Conservation (phyloP, 768 basidiomycete species). For the Leucocoprinus birnbaumii region DNA sequence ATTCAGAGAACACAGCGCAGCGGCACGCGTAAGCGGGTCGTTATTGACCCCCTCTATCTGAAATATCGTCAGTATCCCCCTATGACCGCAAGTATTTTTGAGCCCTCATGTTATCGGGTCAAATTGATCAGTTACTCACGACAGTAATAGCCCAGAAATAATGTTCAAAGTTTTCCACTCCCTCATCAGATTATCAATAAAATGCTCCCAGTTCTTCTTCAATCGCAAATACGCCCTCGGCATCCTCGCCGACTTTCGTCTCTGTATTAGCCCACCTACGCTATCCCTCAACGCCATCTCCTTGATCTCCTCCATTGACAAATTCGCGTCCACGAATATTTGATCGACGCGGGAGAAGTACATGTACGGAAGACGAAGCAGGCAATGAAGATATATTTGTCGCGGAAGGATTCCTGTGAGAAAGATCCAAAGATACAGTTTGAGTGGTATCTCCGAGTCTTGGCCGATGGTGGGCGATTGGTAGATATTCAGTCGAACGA, state of each 20-base stretch:
- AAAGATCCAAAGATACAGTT: conserved; percentile 11
- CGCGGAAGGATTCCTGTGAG: conserved; percentile 27
- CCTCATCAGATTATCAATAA: conserved; percentile 15
- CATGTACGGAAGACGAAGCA: conserved; percentile 59
- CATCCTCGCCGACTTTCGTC: conserved; percentile 5
- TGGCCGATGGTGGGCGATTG: conserved; percentile 4
- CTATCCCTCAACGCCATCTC: conserved; percentile 33
- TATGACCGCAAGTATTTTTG: too few relatives aligned
- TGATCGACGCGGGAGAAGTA: conserved; percentile 67
- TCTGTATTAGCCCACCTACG: conserved; percentile 4
- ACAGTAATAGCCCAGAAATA: conserved; percentile 13
- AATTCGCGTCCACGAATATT: conserved; percentile 61
- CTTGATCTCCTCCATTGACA: conserved; percentile 55
- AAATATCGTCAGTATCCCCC: conserved; percentile 27
- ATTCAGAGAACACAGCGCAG: conserved; percentile 50
- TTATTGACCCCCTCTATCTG: conserved; percentile 33
- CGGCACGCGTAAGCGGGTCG: conserved; percentile 52
- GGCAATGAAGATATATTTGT: conserved; percentile 29
- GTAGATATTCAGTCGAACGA: background rate
- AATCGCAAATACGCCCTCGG: conserved; percentile 18
- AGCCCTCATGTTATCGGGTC: background rate
- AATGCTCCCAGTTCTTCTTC: conserved; percentile 14
- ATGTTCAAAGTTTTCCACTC: conserved; percentile 17
- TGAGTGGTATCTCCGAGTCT: background rate
- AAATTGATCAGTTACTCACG: background rate